These are phyloP conservation scores for Dictyostelium gargantuum DNA, from an alignment of 208 protist species.

Conservation along the genomic window DNA sequence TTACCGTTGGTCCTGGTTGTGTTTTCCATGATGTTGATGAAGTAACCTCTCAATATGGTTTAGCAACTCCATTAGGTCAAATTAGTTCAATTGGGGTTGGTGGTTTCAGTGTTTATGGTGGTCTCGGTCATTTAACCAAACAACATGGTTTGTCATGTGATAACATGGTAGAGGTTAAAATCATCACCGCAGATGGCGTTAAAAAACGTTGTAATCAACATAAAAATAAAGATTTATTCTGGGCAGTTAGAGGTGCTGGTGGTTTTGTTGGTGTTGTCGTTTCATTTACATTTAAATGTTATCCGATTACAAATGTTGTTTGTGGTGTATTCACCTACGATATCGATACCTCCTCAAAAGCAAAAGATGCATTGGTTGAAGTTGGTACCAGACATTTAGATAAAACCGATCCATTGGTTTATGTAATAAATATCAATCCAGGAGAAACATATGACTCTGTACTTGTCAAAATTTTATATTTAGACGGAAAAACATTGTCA, in stretches of 20 bases:
- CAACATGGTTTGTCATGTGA: neutral
- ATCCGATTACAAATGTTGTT: neutral
- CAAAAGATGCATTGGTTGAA: neutral
- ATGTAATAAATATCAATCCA: neutral
- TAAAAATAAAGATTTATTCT: neutral
- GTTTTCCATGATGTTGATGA: neutral
- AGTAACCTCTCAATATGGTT: neutral
- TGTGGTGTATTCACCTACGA: neutral
- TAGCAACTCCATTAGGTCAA: neutral
- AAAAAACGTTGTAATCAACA: neutral
- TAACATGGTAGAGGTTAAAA: neutral
- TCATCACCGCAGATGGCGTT: neutral
- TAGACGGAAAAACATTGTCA: neutral
- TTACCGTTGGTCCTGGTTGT: neutral
- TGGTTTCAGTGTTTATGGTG: neutral
- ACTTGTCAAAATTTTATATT: neutral
- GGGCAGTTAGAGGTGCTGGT: neutral
- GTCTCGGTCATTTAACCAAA: neutral
- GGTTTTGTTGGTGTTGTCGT: neutral
- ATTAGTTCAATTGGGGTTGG: neutral
- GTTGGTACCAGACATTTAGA: neutral
- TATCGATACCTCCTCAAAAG: neutral
- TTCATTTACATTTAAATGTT: neutral
- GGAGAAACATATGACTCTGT: neutral
- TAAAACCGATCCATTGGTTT: neutral